Base-by-base conservation (phyloP, 805 yeast species). In the Pichia nakasei region DNA sequence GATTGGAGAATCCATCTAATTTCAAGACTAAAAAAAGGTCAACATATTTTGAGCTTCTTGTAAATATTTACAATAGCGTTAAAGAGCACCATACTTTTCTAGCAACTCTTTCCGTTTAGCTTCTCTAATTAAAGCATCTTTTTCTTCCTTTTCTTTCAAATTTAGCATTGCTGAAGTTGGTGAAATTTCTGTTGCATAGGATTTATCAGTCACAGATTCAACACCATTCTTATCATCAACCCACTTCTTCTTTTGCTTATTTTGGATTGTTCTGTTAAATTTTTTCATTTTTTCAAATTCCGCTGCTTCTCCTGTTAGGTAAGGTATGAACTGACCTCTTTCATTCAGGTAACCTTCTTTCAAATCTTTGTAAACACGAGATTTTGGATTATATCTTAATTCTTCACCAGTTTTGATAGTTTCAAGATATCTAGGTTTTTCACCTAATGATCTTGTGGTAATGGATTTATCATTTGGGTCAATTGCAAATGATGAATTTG, bases 351-450 rank as follows among this genome's bases (percentile, higher is more conserved):
- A 62, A 19, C 67, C 67, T 33, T 56, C 56, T 33, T 56, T 58
- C 4, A 55, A 47, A 43, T 61, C 65, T 41, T 59, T 56, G 41
- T 58, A 57, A 4, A 61, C 63, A 44, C 80, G 63, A 3, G 81
- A 69, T 53, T 70, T 75, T 2, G 82, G 80, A 53, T 78, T 78
- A 52, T 73, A 74, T 20, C 69, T 67, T 8, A 73, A 59, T 35
- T 68, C 72, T 22, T 63, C 60, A 8, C 64, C 68, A 1, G 70
- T 56, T 48, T 69, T 65, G 11, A 75, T 62, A 37, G 80, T 70
- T 56, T 76, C 65, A 53, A 76, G 55, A 67, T 86, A 77, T 49
- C 76, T 61, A n/a, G 96, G 94, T 34, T 77, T 77, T 55, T 87
- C 96, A 48, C 80, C 83, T 43, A 89, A 58, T 27, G 83, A 76